A percentile compares a stretch with the other conserved stretches of the same genome.
These are phyloP conservation scores for Rhytidhysteron rufulum DNA, from an alignment of 2,329 filamentous ascomycete species.

Conservation along the genomic window DNA sequence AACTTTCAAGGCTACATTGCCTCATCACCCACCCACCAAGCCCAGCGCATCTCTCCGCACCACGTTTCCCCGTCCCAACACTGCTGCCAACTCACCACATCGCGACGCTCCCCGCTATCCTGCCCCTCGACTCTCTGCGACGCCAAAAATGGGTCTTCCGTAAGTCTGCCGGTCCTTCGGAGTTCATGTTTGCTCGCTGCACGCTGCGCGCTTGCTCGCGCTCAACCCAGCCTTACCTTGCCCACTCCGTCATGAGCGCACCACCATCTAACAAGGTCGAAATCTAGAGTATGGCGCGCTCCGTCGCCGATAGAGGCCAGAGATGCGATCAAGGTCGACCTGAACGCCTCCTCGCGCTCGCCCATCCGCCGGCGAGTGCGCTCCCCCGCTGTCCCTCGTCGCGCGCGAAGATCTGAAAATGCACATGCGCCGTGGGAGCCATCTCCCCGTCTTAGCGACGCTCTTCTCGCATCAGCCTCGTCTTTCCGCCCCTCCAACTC, in stretches of 20 bases:
- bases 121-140: conserved; percentile 11
- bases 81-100: conserved; percentile 11
- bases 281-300: conserved; percentile 51
- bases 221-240: conserved; percentile 7
- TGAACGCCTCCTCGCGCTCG: conserved; percentile 52
- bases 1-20: conserved; percentile 1
- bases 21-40: conserved; percentile 1
- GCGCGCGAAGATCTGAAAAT: conserved; percentile 13
- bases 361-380: conserved; percentile 51
- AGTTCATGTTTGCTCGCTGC: conserved; percentile 4
- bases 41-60: neutral
- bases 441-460: conserved; percentile 8
- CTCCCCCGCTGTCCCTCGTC: conserved; percentile 24
- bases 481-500: neutral
- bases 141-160: conserved; percentile 47
- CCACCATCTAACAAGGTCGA: conserved; percentile 5
- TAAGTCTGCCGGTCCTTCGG: conserved; percentile 27
- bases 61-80: conserved; percentile 1
- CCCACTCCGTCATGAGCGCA: conserved; percentile 10
- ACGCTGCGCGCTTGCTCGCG: conserved; percentile 8
- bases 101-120: conserved; percentile 10
- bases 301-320: conserved; percentile 46
- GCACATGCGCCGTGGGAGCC: conserved; percentile 14
- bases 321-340: conserved; percentile 48
- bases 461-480: conserved; percentile 11